Conservation (phyloP, 768 basidiomycete species). For the Suillus spraguei region DNA sequence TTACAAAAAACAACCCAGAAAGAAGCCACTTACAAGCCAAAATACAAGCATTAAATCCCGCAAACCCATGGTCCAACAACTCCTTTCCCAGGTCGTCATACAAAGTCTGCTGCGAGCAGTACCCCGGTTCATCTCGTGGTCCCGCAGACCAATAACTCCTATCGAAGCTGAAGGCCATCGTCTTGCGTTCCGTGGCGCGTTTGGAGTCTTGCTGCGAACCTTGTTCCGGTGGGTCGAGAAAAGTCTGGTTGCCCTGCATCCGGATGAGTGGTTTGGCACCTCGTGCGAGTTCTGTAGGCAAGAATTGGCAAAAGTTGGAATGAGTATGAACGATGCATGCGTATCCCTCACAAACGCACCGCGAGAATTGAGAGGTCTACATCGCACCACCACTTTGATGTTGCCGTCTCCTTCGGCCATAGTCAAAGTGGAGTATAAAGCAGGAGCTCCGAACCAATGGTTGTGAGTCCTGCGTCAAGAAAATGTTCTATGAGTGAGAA, state of each 20-base stretch:
- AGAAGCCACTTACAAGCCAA: conserved; percentile 82
- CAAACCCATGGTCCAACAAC: conserved; percentile 91
- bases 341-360: conserved; percentile 52
- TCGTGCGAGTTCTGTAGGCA: conserved; percentile 75
- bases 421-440: conserved; percentile 23
- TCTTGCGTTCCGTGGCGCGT: conserved; percentile 88
- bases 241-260: conserved; percentile 93
- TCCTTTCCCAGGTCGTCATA: conserved; percentile 95
- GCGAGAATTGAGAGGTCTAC: conserved; percentile 93
- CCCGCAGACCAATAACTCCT: conserved; percentile 98
- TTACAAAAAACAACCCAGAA: conserved; percentile 10
- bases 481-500: conserved; percentile 11
- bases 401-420: conserved; percentile 88
- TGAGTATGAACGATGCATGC: conserved; percentile 3
- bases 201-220: conserved; percentile 70
- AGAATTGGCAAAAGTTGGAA: neutral
- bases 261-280: conserved; percentile 94
- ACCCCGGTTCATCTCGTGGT: conserved; percentile 82
- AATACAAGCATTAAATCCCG: conserved; percentile 98
- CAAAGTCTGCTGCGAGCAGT: conserved; percentile 93
- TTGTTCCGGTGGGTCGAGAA: conserved; percentile 85
- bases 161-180: conserved; percentile 92
- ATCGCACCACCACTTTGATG: conserved; percentile 94
- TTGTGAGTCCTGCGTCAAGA: conserved; percentile 13
- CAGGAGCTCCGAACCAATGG: conserved; percentile 14